Evolutionary conservation across 148 eudicot species (phyloP).

Genomic region (Selenicereus undatus): DNA sequence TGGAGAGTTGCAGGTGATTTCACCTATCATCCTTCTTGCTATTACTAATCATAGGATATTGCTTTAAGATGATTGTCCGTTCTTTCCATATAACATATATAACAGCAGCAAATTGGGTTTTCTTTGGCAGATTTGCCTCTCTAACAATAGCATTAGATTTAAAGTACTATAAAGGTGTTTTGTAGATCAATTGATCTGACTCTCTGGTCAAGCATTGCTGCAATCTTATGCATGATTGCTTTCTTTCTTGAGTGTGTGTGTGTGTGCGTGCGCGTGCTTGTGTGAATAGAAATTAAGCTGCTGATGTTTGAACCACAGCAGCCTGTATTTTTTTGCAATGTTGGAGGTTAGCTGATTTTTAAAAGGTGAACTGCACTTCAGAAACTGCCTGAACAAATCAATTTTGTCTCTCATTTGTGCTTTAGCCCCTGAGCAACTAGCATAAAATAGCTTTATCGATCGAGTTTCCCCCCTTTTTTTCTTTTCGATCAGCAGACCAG

Average conservation of each 20-base stretch:
- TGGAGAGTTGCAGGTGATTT: constrained; percentile 72
- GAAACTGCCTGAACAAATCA: not conserved
- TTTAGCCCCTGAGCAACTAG: not conserved
- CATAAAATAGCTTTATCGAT: not conserved
- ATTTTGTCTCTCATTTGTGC: not conserved
- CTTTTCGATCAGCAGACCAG: not conserved
- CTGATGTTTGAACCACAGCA: not conserved
- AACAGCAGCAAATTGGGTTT: not conserved
- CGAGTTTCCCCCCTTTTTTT: not conserved
- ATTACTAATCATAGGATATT: not conserved
- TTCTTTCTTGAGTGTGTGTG: too few species aligned
- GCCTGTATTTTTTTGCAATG: not conserved
- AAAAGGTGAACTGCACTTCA: not conserved
- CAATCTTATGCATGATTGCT: not conserved
- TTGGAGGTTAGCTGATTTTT: not conserved
- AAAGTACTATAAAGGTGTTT: not conserved
- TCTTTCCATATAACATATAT: not conserved
- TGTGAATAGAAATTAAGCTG: not conserved
- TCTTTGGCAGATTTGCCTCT: not conserved
- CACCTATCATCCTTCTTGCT: constrained; percentile 1
- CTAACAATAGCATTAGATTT: not conserved
- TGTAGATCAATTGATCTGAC: not conserved
- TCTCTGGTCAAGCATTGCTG: not conserved
- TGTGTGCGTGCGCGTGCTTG: too few species aligned
- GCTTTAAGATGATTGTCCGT: not conserved